Conservation (phyloP, 1,284 basidiomycete genomes). For the Puccinia hordei region DNA sequence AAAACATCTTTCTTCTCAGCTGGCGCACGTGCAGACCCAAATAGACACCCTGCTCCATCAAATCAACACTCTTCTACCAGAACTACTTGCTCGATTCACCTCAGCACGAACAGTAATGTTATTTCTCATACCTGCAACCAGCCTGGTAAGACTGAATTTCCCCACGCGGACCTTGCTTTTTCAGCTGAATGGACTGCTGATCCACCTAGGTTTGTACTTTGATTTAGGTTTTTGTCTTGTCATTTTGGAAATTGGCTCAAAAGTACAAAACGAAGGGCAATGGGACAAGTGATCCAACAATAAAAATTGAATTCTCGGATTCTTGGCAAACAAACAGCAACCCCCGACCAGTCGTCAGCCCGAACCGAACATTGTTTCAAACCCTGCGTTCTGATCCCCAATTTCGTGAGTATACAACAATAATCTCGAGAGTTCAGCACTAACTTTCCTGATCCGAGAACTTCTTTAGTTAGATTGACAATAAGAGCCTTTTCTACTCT, state of each 20-base stretch:
- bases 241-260: constrained; percentile 4
- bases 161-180: not conserved
- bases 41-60: not conserved
- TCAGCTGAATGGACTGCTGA: not conserved
- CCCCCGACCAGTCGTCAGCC: not conserved
- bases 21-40: not conserved
- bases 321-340: not conserved
- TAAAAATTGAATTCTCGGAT: not conserved
- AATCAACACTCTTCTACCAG: not conserved
- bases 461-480: constrained; percentile 11
- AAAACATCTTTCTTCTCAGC: not conserved
- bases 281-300: not conserved
- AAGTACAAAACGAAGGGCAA: not conserved
- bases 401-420: not conserved
- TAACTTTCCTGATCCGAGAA: not conserved
- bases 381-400: constrained; percentile 11
- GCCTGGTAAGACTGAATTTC: not conserved
- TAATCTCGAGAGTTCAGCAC: not conserved
- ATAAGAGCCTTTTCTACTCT: not conserved
- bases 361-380: not conserved
- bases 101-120: not conserved
- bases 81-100: not conserved
- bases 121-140: constrained; percentile 14
- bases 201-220: not conserved
- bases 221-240: constrained; percentile 11